Evolutionary conservation across 305 asterid species (phyloP).

Genomic region (Fraxinus paxiana): DNA sequence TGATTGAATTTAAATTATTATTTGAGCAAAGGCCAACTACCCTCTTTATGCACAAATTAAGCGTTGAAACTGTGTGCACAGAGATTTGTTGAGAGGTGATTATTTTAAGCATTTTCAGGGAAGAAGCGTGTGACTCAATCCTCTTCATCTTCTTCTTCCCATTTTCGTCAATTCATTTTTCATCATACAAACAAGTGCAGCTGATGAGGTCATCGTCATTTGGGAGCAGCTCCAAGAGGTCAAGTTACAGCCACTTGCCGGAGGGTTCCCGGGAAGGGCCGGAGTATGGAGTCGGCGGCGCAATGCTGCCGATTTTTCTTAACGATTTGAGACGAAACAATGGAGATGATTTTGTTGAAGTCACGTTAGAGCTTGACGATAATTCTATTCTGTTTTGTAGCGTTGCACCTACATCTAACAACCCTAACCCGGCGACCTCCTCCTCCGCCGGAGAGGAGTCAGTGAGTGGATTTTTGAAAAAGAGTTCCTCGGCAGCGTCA

Average conservation of each 20-base stretch:
- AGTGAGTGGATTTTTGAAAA: constrained; percentile 28
- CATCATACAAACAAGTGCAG: neutral
- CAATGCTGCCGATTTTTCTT: constrained; percentile 83
- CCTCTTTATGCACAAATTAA: constrained; percentile 34
- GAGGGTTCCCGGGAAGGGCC: constrained; percentile 33
- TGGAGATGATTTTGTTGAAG: constrained; percentile 63
- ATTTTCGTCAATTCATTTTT: neutral
- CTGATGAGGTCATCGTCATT: constrained; percentile 41
- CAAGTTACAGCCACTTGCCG: constrained; percentile 45
- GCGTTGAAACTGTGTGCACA: constrained; percentile 54
- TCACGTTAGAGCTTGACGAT: constrained; percentile 69
- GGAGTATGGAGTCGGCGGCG: constrained; percentile 42
- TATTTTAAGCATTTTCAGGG: constrained; percentile 34
- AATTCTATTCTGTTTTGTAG: constrained; percentile 58
- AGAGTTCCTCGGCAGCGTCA: constrained; percentile 46
- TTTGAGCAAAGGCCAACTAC: constrained; percentile 26
- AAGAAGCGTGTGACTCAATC: constrained; percentile 39
- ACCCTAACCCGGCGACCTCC: neutral
- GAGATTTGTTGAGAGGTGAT: constrained; percentile 58
- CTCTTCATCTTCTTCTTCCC: neutral
- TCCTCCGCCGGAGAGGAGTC: constrained; percentile 13
- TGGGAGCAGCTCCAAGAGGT: constrained; percentile 41
- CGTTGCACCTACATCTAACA: constrained; percentile 40
- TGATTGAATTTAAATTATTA: neutral
- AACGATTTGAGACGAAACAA: constrained; percentile 49